phyloP scores from a whole-genome alignment of 495 filamentous ascomycete genomes.

The Aspergillus kassunensis region DNA sequence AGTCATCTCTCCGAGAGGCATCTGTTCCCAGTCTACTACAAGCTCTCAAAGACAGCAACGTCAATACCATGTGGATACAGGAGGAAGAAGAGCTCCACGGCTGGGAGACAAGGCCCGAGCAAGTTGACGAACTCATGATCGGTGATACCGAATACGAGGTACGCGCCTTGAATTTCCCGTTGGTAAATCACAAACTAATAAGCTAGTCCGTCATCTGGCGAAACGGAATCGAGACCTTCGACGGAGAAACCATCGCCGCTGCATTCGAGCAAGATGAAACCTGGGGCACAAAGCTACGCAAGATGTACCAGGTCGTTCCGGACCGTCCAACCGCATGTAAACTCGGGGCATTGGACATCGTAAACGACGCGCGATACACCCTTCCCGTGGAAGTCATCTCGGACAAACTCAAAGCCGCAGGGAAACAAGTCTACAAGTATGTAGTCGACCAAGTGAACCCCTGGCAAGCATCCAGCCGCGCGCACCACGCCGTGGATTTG shows the following conservation, averaged over 20 bases:
- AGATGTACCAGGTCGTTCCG: slow-evolving; percentile 32
- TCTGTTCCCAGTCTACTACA: slow-evolving; percentile 25
- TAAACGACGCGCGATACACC: slow-evolving; percentile 33
- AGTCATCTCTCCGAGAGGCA: slow-evolving; percentile 26
- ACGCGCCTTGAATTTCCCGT: background rate
- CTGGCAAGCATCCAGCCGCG: slow-evolving; percentile 38
- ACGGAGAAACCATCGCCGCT: slow-evolving; percentile 26
- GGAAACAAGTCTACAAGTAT: slow-evolving; percentile 36
- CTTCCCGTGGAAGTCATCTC: slow-evolving; percentile 34
- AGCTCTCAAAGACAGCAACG: slow-evolving; percentile 32
- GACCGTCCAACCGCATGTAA: slow-evolving; percentile 38
- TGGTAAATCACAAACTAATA: background rate
- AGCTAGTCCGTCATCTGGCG: slow-evolving; percentile 38
- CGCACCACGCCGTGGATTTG: slow-evolving; percentile 45
- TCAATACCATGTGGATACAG: slow-evolving; percentile 40
- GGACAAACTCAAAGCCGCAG: slow-evolving; percentile 24
- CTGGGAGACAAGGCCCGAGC: slow-evolving; percentile 32
- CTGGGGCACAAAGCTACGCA: slow-evolving; percentile 33
- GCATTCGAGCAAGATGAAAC: slow-evolving; percentile 28
- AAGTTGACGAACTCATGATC: slow-evolving; percentile 38
- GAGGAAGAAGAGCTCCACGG: slow-evolving; percentile 29
- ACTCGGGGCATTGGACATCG: slow-evolving; percentile 33
- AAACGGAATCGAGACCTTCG: slow-evolving; percentile 33
- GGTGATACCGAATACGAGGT: slow-evolving; percentile 42
- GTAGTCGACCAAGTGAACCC: slow-evolving; percentile 42